Base-by-base conservation (phyloP, 176 grass and related monocot species). In the Poa pratensis region DNA sequence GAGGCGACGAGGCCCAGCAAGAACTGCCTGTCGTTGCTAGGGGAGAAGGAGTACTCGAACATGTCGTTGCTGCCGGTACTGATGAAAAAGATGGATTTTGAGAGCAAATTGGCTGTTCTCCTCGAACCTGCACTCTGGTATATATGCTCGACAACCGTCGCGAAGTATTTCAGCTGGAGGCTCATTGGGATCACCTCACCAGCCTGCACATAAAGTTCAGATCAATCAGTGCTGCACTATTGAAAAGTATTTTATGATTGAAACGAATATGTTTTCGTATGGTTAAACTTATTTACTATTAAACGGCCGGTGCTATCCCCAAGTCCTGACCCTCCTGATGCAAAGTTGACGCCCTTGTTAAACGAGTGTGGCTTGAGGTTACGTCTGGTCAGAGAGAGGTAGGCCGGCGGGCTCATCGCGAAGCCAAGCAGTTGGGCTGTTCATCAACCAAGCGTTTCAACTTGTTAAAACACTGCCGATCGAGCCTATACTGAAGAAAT, bases 291-390 rank as follows among this genome's bases (percentile, higher is more conserved):
- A 14, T 6, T 48, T 87, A 94, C 89, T 63, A 9, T 32, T 20
- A 19, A 11, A 43, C 26, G 72, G 26, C 89, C 89, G n/a, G 91
- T 95, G 3, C 50, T 14, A 12, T 84, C 35, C 6, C 49, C 24
- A 68, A 95, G 78, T 48, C 96, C 96, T 66, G 96, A 98, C 81
- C 93, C 96, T 73, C 64, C 93, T 32, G 96, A 98, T 9, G 93
- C 96, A n/a, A 95, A 98, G 86, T 93, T 98, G 85, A 89, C 61
- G 83, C 96, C 96, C 52, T 54, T 76, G 7, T 32, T 76, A 5
- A 68, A 71, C 87, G 85, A 85, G 69, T 78, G 87, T 3, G 86
- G 60, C 18, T 49, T 57, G 39, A 88, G 32, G 39, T 52, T 76
- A 40, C 67, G 66, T 73, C 59, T 35, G 15, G 20, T 48, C 34